phyloP scores from a whole-genome alignment of 768 basidiomycete species.

The Pleurotus ostreatus region DNA sequence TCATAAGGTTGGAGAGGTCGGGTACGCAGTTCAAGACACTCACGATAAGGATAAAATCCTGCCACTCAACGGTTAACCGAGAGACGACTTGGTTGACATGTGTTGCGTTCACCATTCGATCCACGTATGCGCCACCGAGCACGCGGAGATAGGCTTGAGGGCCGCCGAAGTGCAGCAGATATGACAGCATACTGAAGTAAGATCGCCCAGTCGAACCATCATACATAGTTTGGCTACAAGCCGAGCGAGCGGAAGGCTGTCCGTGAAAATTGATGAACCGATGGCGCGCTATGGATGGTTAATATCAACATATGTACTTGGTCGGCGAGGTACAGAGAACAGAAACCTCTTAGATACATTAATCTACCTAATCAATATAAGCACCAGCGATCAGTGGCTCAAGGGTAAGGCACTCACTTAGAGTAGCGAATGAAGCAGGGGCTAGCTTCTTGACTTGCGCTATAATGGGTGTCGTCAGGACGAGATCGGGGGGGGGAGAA shows the following conservation, averaged over 20 bases:
- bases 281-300: slow-evolving; percentile 24
- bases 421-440: too few relatives aligned
- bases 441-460: too few relatives aligned
- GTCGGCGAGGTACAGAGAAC: background rate
- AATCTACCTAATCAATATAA: slow-evolving; percentile 28
- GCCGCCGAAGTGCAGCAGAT: slow-evolving; percentile 37
- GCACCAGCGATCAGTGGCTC: slow-evolving; percentile 2
- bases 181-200: slow-evolving; percentile 25
- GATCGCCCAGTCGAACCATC: slow-evolving; percentile 18
- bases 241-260: slow-evolving; percentile 40
- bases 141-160: slow-evolving; percentile 37
- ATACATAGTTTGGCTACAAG: slow-evolving; percentile 39
- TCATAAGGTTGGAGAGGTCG: background rate
- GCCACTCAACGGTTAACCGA: slow-evolving; percentile 33
- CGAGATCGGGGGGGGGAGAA: too few relatives aligned
- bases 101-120: slow-evolving; percentile 30
- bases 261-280: slow-evolving; percentile 45
- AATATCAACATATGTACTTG: background rate
- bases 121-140: slow-evolving; percentile 45
- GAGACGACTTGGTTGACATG: slow-evolving; percentile 34
- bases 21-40: slow-evolving; percentile 10
- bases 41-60: slow-evolving; percentile 40
- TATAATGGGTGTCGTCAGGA: too few relatives aligned
- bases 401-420: too few relatives aligned
- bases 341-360: slow-evolving; percentile 21